phyloP scores from a whole-genome alignment of 192 early-diverging fungal species.

The Dispira parvispora region DNA sequence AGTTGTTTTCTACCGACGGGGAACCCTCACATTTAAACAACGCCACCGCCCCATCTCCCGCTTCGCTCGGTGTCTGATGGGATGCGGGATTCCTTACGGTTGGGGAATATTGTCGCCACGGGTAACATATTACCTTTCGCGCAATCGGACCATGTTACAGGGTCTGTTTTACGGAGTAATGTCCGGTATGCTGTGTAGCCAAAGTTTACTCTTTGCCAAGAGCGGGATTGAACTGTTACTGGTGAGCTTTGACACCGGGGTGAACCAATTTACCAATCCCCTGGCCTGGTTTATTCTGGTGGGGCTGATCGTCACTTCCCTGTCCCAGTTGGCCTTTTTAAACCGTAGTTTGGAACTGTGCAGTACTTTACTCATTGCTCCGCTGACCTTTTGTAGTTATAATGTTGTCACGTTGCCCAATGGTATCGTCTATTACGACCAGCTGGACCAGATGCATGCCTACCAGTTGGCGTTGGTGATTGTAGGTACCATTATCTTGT shows the following conservation, averaged over 20 bases:
- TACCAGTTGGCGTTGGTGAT: slow-evolving; percentile 47
- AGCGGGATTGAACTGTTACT: slow-evolving; percentile 57
- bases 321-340: slow-evolving; percentile 51
- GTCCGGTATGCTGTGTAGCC: slow-evolving; percentile 52
- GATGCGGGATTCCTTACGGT: too few relatives aligned
- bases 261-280: slow-evolving; percentile 51
- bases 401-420: slow-evolving; percentile 56
- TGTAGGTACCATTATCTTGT: slow-evolving; percentile 42
- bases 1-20: too few relatives aligned
- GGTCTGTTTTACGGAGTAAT: slow-evolving; percentile 51
- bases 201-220: slow-evolving; percentile 59
- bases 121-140: too few relatives aligned
- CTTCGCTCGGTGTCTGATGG: too few relatives aligned
- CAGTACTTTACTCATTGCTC: slow-evolving; percentile 57
- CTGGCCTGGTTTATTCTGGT: slow-evolving; percentile 47
- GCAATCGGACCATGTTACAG: slow-evolving; percentile 14
- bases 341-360: slow-evolving; percentile 54
- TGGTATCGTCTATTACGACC: slow-evolving; percentile 65
- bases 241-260: slow-evolving; percentile 29
- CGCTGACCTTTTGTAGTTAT: slow-evolving; percentile 57
- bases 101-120: too few relatives aligned
- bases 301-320: slow-evolving; percentile 31
- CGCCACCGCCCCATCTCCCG: too few relatives aligned
- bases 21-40: too few relatives aligned
- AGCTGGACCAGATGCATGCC: slow-evolving; percentile 38